Conservation (phyloP, 2,329 filamentous ascomycete genomes). For the Cercospora berteroae region DNA sequence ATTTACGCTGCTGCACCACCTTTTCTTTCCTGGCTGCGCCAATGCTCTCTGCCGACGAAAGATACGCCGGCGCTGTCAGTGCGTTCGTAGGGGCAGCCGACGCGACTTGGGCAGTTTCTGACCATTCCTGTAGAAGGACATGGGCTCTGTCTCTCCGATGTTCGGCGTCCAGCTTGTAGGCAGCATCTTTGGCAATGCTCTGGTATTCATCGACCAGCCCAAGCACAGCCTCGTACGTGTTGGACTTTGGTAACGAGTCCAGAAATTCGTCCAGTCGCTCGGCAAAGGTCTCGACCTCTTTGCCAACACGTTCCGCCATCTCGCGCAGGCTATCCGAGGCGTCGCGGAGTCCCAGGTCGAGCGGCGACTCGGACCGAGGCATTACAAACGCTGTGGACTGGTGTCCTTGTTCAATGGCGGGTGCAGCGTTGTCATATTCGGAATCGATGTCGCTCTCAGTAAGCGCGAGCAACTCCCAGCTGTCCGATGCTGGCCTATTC, state of each 20-base stretch:
- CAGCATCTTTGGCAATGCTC: constrained; percentile 53
- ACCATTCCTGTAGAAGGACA: constrained; percentile 41
- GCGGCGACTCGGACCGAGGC: constrained; percentile 2
- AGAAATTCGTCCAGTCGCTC: constrained; percentile 73
- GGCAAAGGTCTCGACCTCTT: constrained; percentile 84
- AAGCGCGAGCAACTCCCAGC: constrained; percentile 10
- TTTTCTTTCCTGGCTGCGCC: constrained; percentile 36
- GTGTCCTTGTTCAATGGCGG: neutral
- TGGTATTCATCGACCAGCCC: constrained; percentile 54
- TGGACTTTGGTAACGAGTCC: constrained; percentile 46
- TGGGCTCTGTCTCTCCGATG: constrained; percentile 41
- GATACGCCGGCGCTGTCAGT: constrained; percentile 20
- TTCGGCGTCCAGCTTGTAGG: constrained; percentile 46
- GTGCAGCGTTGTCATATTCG: neutral
- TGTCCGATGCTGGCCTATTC: neutral
- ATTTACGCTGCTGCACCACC: constrained; percentile 57
- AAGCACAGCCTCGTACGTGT: constrained; percentile 59
- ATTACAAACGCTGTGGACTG: neutral
- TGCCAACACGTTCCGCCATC: constrained; percentile 67
- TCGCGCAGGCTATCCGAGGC: constrained; percentile 51
- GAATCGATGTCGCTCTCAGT: neutral
- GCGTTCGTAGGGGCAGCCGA: constrained; percentile 14
- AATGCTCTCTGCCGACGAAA: constrained; percentile 12
- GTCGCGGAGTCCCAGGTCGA: constrained; percentile 7
- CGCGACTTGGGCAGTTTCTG: constrained; percentile 12